A percentile compares a stretch with the other conserved stretches of the same genome.
Conservation (phyloP, 108 stramenopile genomes). For the Skeletonema tropicum region DNA sequence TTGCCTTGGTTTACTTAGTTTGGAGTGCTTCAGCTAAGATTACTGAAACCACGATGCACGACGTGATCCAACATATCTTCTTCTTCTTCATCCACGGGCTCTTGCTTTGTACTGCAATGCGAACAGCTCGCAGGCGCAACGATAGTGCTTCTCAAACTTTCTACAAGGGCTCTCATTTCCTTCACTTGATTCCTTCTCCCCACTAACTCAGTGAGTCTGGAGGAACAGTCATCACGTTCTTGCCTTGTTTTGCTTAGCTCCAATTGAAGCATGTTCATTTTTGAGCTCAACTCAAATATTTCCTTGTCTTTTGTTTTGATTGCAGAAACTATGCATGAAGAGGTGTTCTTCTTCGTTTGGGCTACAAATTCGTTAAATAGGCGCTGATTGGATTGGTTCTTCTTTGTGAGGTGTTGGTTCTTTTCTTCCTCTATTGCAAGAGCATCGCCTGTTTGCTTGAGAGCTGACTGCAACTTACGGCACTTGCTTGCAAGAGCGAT, state of each 20-base stretch:
- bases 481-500: constrained; percentile 44
- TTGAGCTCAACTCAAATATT: constrained; percentile 23
- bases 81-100: background rate
- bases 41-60: background rate
- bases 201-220: constrained; percentile 22
- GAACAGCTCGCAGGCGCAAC: background rate
- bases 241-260: constrained; percentile 1
- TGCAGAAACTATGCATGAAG: constrained; percentile 40
- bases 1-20: background rate
- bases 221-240: constrained; percentile 25
- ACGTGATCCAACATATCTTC: background rate
- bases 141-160: constrained; percentile 18
- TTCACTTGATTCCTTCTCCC: constrained; percentile 30
- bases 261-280: constrained; percentile 11
- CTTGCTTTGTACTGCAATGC: background rate
- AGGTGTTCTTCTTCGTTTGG: constrained; percentile 36
- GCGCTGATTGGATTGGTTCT: constrained; percentile 21
- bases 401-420: constrained; percentile 21
- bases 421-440: constrained; percentile 29
- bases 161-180: constrained; percentile 36
- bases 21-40: background rate
- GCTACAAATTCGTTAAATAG: constrained; percentile 25
- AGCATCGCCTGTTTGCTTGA: constrained; percentile 9
- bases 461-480: constrained; percentile 23
- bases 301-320: constrained; percentile 35